Evolutionary conservation across 495 filamentous ascomycete species (phyloP), one percentile per base, ranked within the genome.

Genomic region (Durotheca rogersii): DNA sequence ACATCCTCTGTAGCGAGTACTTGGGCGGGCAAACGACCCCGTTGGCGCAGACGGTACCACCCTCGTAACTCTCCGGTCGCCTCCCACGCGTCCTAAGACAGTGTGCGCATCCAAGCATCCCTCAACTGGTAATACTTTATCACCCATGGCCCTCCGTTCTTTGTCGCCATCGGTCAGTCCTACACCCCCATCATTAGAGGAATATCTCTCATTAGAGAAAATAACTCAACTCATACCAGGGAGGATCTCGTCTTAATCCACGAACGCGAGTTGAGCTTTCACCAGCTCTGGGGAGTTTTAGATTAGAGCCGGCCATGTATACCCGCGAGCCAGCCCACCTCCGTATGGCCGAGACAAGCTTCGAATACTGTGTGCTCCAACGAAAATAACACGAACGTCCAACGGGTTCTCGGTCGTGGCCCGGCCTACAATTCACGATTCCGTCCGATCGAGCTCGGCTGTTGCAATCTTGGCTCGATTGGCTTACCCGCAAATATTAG

Each of bases 371-470:
- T 59, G 56, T 27, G 4, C 4, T 30, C 11, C n/a, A 34, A 51
- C 50, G 50, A 59, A 51, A 59, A 53, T 30, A 18, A 50, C 56
- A 59, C 56, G 56, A 59, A 59, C 42, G 56, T 59, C 50, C 5
- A 50, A 59, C 56, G 56, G 56, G 56, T 51, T 51, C 56, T 54
- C 56, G 56, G 56, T 12, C 50, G 34, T 27, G 21, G 35, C 32
- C 50, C 56, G 56, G 56, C 12, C 37, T 27, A 33, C 37, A 47
- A 47, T 43, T 37, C 46, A 59, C 56, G 56, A 54, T 54, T 59
- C 41, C 51, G 36, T 59, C 56, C 56, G 56, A 59, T 20, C 6
- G 36, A 51, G 56, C 56, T 59, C 56, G 56, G 56, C 56, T 59
- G 45, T 59, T 59, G 27, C 31, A 40, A 49, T 31, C 35, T 15